These are phyloP conservation scores for Zygnema cylindricum DNA, from an alignment of 139 green algal species.

Conservation along the genomic window DNA sequence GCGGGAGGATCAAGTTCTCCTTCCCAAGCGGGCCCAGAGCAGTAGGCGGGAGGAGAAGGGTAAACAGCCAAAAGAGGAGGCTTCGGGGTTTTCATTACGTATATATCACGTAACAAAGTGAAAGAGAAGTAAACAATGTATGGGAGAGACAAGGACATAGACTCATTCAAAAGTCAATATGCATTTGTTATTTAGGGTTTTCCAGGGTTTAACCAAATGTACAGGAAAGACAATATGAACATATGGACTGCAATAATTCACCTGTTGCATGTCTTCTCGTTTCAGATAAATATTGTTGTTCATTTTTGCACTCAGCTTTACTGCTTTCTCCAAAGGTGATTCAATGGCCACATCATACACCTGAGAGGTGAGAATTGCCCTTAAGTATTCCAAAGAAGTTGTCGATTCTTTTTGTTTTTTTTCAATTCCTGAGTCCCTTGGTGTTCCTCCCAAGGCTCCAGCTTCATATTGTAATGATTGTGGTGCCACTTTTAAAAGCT, in stretches of 20 bases:
- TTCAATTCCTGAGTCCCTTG: neutral
- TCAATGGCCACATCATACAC: constrained; percentile 96
- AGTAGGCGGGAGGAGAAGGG: no score
- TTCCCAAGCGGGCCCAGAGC: no score
- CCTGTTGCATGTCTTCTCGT: constrained; percentile 93
- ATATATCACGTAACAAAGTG: no score
- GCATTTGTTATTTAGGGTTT: neutral
- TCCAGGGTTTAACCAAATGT: neutral
- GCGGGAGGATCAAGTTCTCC: no score
- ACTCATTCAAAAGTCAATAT: neutral
- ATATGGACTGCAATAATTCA: constrained; percentile 38
- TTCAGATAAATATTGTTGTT: constrained; percentile 87
- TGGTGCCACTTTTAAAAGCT: constrained; percentile 9
- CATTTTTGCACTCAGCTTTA: constrained; percentile 77
- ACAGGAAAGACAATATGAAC: neutral
- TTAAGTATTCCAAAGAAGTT: constrained; percentile 79
- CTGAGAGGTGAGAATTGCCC: constrained; percentile 85
- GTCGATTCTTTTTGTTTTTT: neutral
- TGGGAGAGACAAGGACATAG: no score
- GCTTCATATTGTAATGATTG: constrained; percentile 11
- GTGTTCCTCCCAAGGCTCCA: constrained; percentile 2
- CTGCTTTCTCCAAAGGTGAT: constrained; percentile 81
- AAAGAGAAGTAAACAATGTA: no score
- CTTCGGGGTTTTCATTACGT: no score
- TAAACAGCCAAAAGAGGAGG: neutral